Percentiles rank a stretch among this genome's conserved stretches.
Conservation (phyloP, 768 basidiomycete genomes). For the Hypholoma sublateritium region DNA sequence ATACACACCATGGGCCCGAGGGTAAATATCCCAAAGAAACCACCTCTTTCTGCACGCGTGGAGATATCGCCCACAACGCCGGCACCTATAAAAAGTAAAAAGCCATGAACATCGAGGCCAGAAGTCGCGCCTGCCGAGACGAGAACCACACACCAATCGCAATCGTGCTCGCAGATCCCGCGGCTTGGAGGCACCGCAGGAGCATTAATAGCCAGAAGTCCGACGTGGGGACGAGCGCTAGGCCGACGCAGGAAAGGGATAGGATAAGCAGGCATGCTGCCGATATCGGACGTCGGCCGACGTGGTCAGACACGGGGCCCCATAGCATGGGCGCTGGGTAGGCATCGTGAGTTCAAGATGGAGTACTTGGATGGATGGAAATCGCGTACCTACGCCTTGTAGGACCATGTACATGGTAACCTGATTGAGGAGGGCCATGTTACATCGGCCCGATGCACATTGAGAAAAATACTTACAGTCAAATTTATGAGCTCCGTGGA, state of each 20-base stretch:
- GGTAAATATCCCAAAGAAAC: slow-evolving; percentile 67
- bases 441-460: too few relatives aligned
- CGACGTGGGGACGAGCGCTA: slow-evolving; percentile 46
- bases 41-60: slow-evolving; percentile 68
- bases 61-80: slow-evolving; percentile 83
- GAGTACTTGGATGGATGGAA: background rate
- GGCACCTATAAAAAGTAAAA: slow-evolving; percentile 43
- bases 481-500: slow-evolving; percentile 75
- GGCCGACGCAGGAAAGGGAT: slow-evolving; percentile 61
- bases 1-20: slow-evolving; percentile 57
- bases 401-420: slow-evolving; percentile 73
- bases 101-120: too few relatives aligned
- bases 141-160: slow-evolving; percentile 52
- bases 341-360: background rate
- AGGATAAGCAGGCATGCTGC: slow-evolving; percentile 64
- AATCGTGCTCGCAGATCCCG: slow-evolving; percentile 77
- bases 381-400: slow-evolving; percentile 55
- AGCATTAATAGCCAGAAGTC: slow-evolving; percentile 81
- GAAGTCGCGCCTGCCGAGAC: too few relatives aligned
- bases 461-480: slow-evolving; percentile 45
- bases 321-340: slow-evolving; percentile 63
- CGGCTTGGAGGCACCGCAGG: slow-evolving; percentile 77
- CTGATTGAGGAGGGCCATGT: slow-evolving; percentile 19
- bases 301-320: slow-evolving; percentile 68
- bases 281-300: slow-evolving; percentile 65